A percentile compares a stretch with the other conserved stretches of the same genome.
phyloP scores from a whole-genome alignment of 306 rosid species.

The Rosa chinensis region DNA sequence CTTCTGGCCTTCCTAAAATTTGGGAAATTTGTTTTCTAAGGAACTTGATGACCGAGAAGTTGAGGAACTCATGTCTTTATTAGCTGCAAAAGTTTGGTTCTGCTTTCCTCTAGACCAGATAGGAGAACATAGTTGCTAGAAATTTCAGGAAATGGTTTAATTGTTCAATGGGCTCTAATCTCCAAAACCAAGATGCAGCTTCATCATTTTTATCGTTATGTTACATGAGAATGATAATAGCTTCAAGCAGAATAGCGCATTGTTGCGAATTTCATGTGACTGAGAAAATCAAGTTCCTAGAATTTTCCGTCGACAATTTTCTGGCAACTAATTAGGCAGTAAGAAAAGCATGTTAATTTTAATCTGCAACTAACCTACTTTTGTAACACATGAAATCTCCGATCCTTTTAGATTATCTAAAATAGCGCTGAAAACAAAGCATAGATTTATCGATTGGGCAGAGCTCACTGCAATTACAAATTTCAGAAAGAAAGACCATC shows the following conservation, averaged over 20 bases:
- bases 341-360: not conserved
- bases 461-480: not conserved
- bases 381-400: not conserved
- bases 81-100: not conserved
- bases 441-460: not conserved
- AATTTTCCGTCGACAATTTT: not conserved
- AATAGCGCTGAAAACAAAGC: not conserved
- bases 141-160: not conserved
- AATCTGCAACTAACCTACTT: not conserved
- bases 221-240: not conserved
- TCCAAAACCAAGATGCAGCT: not conserved
- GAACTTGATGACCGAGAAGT: not conserved
- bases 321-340: not conserved
- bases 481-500: not conserved
- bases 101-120: not conserved
- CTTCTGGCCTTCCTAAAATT: not conserved
- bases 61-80: not conserved
- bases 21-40: not conserved
- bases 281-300: not conserved
- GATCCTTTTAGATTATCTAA: not conserved
- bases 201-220: not conserved
- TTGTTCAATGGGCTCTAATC: not conserved
- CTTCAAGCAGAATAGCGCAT: not conserved
- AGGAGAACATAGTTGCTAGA: not conserved
- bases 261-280: not conserved